Base-by-base conservation (phyloP, 768 basidiomycete species). In the Termitomyces sp. region DNA sequence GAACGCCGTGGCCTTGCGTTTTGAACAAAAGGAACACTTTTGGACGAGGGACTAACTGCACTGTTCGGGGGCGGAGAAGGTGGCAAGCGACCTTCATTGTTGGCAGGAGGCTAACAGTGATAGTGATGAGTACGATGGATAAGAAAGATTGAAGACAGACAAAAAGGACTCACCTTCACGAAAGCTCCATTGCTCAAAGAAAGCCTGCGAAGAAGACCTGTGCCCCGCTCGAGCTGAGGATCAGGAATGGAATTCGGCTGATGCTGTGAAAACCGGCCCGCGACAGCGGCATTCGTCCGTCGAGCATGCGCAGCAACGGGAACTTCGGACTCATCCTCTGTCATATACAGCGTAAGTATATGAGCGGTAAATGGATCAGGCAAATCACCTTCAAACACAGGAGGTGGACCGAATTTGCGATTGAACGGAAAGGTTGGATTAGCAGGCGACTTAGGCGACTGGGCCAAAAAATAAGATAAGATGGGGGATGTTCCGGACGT, bases 401-500 rank as follows among this genome's bases (percentile, higher is more conserved):
- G 80, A 7, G 80, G 67, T 9, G 81, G 75, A 1, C 82, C 76
- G 56, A 82, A 83, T 62, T 82, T 81, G 61, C 81, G 78, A 56
- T 72, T 75, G 76, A 86, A 87, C 22, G 88, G 87, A 67, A 87
- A 86, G 8, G 84, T 82, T 4, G 77, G 69, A 15, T 75, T 70
- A 46, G 66, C 65, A 15, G 76, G 72, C 0, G 76, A 65, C 65
- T 83, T 85, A 15, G 84, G 84, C 2, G 85, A 82, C 63, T 87
- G 84, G 52, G 77, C 75, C 44, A 90, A 69, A 71, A 88, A 87
- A 69, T 87, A 86, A 57, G 83, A 83, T 52, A 91, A 72, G 55
- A 91, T 86, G 48, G 90, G 90, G 4, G 89, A 89, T 5, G 78
- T 78, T 7, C 82, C 80, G 6, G 88, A 82, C 4, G 86, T 84